A percentile compares a stretch with the other conserved stretches of the same genome.
These are phyloP conservation scores for Aspergillus funiculosus DNA, from an alignment of 495 filamentous ascomycete species.

Conservation along the genomic window DNA sequence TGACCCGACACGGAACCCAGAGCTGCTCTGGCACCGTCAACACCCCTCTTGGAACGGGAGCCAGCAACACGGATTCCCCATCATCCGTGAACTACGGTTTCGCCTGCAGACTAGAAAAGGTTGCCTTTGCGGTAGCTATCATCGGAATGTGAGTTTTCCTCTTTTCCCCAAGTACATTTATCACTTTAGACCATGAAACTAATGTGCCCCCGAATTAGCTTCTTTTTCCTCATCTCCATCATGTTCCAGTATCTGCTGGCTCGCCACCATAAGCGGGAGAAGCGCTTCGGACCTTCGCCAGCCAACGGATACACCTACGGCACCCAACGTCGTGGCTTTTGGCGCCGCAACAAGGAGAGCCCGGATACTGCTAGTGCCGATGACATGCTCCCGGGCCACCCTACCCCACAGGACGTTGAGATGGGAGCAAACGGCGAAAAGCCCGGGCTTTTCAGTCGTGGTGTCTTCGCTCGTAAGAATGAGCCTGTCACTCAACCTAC, in stretches of 20 bases:
- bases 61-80: constrained; percentile 37
- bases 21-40: constrained; percentile 57
- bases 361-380: constrained; percentile 26
- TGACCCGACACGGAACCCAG: constrained; percentile 59
- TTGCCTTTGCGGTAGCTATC: constrained; percentile 69
- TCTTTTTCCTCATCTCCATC: constrained; percentile 64
- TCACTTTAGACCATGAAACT: background rate
- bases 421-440: constrained; percentile 26
- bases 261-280: constrained; percentile 70
- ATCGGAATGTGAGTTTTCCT: constrained; percentile 61
- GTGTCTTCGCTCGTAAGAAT: constrained; percentile 23
- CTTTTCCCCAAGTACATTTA: background rate
- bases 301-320: constrained; percentile 74
- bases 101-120: constrained; percentile 67
- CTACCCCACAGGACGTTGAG: constrained; percentile 37
- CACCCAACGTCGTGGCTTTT: constrained; percentile 46
- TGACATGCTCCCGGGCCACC: constrained; percentile 33
- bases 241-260: constrained; percentile 57
- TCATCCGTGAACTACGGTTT: constrained; percentile 39
- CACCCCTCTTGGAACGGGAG: constrained; percentile 62
- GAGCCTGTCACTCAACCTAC: constrained; percentile 1
- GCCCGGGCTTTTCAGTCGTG: constrained; percentile 11
- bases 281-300: constrained; percentile 71
- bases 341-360: constrained; percentile 43
- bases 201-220: constrained; percentile 29